phyloP scores from a whole-genome alignment of 2,329 filamentous ascomycete genomes.

The Cordyceps cicadae region DNA sequence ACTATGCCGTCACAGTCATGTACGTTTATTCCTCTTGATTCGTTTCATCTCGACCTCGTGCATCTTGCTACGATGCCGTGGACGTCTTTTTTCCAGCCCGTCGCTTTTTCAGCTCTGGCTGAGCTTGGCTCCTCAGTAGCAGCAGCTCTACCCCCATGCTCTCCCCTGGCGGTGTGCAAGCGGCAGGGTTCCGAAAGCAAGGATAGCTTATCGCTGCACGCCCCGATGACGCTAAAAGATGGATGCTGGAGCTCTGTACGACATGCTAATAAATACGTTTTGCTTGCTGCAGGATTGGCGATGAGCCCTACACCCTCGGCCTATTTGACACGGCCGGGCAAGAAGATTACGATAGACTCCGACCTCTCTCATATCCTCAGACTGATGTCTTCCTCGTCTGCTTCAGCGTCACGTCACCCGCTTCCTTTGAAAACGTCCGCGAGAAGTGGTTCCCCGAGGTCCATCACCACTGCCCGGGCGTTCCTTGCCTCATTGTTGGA shows the following conservation, averaged over 20 bases:
- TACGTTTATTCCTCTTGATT: slow-evolving; percentile 46
- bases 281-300: slow-evolving; percentile 69
- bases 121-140: neutral
- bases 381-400: slow-evolving; percentile 98
- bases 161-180: slow-evolving; percentile 3
- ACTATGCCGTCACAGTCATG: slow-evolving; percentile 99
- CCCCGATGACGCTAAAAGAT: neutral
- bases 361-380: slow-evolving; percentile 94
- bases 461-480: slow-evolving; percentile 95
- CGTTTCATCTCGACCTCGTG: neutral
- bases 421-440: slow-evolving; percentile 97
- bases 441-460: slow-evolving; percentile 99
- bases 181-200: neutral
- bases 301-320: slow-evolving; percentile 94
- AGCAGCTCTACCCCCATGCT: slow-evolving; percentile 1
- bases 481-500: slow-evolving; percentile 94
- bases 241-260: neutral
- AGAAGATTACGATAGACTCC: slow-evolving; percentile 97
- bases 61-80: neutral
- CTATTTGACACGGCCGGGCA: slow-evolving; percentile 98
- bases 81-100: neutral
- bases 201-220: neutral
- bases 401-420: slow-evolving; percentile 95
- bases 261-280: slow-evolving; percentile 16
- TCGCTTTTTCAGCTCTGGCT: neutral